Evolutionary conservation across 2,329 filamentous ascomycete species (phyloP), one percentile per base, ranked within the genome.

Genomic region (Colletotrichum siamense): DNA sequence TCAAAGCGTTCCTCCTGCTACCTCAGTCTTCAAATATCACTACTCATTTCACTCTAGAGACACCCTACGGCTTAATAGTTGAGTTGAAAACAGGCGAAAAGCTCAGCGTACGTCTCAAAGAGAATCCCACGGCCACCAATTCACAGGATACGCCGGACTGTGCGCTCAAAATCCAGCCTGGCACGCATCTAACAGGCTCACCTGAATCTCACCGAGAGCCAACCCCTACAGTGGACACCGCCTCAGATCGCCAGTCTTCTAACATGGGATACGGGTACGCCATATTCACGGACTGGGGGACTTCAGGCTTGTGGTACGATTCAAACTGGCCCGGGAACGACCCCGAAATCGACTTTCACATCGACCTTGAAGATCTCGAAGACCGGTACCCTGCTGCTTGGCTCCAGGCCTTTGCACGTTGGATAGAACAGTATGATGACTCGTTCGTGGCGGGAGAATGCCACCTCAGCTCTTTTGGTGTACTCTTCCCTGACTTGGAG

Each of bases 161-260:
- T 44, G 18, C 18, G 39, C 9, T 5, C 2, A 4, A 12, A 4
- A 44, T 6, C 39, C 18, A 6, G 39, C 39, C 39, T 6, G 18
- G 2, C 3, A 0, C 9, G 18, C 18, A 49, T 1, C 39, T 1
- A 2, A 12, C 1, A n/a, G 5, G 1, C 39, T 49, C 18, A n/a
- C 9, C 1, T 49, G 18, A n/a, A 49, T n/a, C 39, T n/a, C 39
- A 5, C 16, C 8, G 0, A 6, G 39, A 44, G 3, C 10, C 8
- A 1, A n/a, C 8, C 39, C 9, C 8, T n/a, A 10, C 3, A 3
- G 8, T 6, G 5, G 18, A 44, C 18, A 9, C 39, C 5, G 18
- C 2, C 39, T 44, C 18, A 6, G 39, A 44, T 18, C 39, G 3
- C 18, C 16, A n/a, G 16, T 9, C 18, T 18, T n/a, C 39, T 1